Percentiles rank a stretch among this genome's conserved stretches.
phyloP scores from a whole-genome alignment of 768 basidiomycete species.

The Boletus coccyginus region DNA sequence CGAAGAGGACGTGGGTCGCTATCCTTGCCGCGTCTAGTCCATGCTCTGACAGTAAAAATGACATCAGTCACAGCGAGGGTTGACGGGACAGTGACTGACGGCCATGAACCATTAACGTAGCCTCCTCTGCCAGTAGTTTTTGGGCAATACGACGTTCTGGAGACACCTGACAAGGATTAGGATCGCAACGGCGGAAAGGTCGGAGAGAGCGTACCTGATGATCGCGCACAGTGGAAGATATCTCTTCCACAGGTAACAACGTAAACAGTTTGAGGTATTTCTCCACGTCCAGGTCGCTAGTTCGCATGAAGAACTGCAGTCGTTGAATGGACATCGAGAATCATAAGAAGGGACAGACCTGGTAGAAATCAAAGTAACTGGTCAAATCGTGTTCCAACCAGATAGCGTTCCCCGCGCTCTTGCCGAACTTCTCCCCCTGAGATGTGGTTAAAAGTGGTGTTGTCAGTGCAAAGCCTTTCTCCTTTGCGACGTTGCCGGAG shows the following conservation, averaged over 20 bases:
- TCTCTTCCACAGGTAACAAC: conserved; percentile 57
- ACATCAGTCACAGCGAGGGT: background rate
- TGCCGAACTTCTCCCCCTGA: conserved; percentile 93
- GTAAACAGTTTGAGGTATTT: conserved; percentile 83
- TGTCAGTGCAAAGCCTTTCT: conserved; percentile 75
- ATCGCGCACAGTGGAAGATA: conserved; percentile 51
- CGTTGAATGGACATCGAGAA: background rate
- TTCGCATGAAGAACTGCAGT: conserved; percentile 82
- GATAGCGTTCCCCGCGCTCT: conserved; percentile 93
- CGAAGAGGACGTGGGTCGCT: conserved; percentile 47
- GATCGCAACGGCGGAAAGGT: background rate
- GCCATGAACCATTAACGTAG: conserved; percentile 59
- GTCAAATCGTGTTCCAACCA: conserved; percentile 83
- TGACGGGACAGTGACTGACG: conserved; percentile 33
- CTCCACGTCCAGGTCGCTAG: conserved; percentile 75
- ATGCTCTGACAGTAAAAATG: conserved; percentile 28
- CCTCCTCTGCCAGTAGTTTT: conserved; percentile 51
- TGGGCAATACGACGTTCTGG: conserved; percentile 49
- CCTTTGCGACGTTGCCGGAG: conserved; percentile 9
- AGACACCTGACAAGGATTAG: conserved; percentile 16
- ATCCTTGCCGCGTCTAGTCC: conserved; percentile 41
- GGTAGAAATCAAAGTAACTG: conserved; percentile 91
- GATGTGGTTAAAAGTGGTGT: conserved; percentile 92
- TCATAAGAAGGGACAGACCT: conserved; percentile 46
- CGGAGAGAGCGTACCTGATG: conserved; percentile 49